These are phyloP conservation scores for Rhizomucor pusillus DNA, from an alignment of 371 early-diverging fungal genomes.

Conservation along the genomic window DNA sequence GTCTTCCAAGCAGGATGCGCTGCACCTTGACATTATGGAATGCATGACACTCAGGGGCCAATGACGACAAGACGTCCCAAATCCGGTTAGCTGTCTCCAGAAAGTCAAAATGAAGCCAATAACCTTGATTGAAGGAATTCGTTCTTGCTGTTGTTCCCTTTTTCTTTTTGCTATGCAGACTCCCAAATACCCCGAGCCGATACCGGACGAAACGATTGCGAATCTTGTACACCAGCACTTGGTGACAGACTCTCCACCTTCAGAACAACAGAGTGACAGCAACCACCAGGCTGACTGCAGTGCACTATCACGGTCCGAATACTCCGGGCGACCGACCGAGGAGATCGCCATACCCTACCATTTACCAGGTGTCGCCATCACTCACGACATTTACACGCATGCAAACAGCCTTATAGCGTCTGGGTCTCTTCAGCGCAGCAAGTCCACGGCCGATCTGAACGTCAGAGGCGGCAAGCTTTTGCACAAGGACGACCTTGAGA, in stretches of 20 bases:
- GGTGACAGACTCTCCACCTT: slow-evolving; percentile 17
- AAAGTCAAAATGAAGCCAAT: too few relatives aligned
- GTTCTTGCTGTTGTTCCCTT: background rate
- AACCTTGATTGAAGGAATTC: too few relatives aligned
- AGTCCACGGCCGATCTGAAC: slow-evolving; percentile 21
- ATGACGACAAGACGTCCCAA: too few relatives aligned
- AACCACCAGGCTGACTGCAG: background rate
- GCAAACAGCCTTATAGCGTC: slow-evolving; percentile 28
- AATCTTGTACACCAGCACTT: slow-evolving; percentile 34
- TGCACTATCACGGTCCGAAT: background rate
- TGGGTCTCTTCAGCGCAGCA: slow-evolving; percentile 19
- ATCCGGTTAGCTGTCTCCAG: too few relatives aligned
- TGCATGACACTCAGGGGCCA: too few relatives aligned
- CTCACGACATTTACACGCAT: slow-evolving; percentile 46
- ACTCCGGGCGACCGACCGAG: slow-evolving; percentile 9
- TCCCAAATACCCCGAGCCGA: slow-evolving; percentile 12
- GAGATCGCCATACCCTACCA: slow-evolving; percentile 42
- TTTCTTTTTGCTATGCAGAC: slow-evolving; percentile 1
- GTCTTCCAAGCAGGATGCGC: too few relatives aligned
- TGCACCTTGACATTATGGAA: too few relatives aligned
- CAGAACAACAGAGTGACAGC: background rate
- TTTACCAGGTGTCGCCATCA: slow-evolving; percentile 44
- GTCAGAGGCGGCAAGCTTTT: slow-evolving; percentile 17
- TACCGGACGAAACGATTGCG: slow-evolving; percentile 31
- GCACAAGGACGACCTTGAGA: slow-evolving; percentile 18